These are phyloP conservation scores for Henckelia pumila DNA, from an alignment of 257 asterid genomes.

Conservation along the genomic window DNA sequence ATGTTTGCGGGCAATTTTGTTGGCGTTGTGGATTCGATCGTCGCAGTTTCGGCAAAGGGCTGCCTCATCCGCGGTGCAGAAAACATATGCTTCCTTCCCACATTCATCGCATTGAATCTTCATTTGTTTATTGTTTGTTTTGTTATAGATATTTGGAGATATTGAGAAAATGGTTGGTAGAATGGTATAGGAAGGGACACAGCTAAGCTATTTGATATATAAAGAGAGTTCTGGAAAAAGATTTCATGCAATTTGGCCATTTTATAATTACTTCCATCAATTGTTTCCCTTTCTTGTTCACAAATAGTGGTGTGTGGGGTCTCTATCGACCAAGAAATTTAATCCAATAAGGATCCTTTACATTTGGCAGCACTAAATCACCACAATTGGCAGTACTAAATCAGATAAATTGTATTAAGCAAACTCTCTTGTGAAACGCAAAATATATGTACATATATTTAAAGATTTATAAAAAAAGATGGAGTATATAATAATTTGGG, in stretches of 20 bases:
- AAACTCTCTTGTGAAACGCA: too few relatives aligned
- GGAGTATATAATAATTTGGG: too few relatives aligned
- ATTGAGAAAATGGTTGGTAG: not conserved
- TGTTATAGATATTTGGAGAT: not conserved
- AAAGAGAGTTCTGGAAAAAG: not conserved
- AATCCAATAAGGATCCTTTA: too few relatives aligned
- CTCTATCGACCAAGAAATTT: too few relatives aligned
- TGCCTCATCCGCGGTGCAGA: conserved; percentile 87
- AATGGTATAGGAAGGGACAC: not conserved
- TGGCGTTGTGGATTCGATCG: conserved; percentile 67
- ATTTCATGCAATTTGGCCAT: not conserved
- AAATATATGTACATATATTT: too few relatives aligned
- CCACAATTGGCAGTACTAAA: too few relatives aligned
- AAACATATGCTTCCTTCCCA: conserved; percentile 61
- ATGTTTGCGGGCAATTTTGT: conserved; percentile 74
- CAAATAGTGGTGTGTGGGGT: too few relatives aligned
- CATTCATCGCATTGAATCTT: conserved; percentile 85
- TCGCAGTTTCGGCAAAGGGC: conserved; percentile 74
- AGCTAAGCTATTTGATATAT: not conserved
- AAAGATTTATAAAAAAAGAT: too few relatives aligned
- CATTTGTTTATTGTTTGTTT: conserved; percentile 30
- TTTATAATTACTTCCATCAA: too few relatives aligned
- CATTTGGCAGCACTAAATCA: too few relatives aligned
- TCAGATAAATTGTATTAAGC: too few relatives aligned
- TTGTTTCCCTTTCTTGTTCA: too few relatives aligned